Percentiles rank a stretch among this genome's conserved stretches.
Evolutionary conservation across 805 yeast species (phyloP).

Genomic region (Metschnikowia sp.): DNA sequence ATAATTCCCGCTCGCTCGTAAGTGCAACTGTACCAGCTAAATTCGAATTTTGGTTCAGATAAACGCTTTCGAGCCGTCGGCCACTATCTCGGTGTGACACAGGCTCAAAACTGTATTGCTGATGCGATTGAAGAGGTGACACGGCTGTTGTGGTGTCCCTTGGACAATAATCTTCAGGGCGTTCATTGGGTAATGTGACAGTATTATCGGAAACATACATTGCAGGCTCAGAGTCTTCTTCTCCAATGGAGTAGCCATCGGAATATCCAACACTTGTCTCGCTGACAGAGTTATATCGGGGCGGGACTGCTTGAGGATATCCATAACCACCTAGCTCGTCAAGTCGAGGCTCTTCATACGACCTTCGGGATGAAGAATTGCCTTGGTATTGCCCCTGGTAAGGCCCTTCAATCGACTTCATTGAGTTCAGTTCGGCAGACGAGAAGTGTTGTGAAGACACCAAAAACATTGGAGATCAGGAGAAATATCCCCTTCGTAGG

Average conservation of each 20-base stretch:
- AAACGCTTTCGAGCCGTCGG: too few species aligned
- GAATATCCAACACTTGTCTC: background rate
- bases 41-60: too few species aligned
- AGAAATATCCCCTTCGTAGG: too few species aligned
- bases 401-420: background rate
- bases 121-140: slow-evolving; percentile 2
- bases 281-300: background rate
- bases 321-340: background rate
- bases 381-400: background rate
- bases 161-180: background rate
- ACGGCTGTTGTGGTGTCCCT: background rate
- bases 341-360: background rate
- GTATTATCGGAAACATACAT: background rate
- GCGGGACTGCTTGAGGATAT: background rate
- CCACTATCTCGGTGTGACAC: too few species aligned
- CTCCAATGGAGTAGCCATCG: background rate
- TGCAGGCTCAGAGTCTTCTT: background rate
- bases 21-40: too few species aligned
- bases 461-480: too few species aligned
- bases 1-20: too few species aligned
- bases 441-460: too few species aligned
- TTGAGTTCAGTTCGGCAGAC: background rate
- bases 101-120: background rate
- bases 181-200: too few species aligned
- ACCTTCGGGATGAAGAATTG: background rate